Evolutionary conservation across 192 early-diverging fungal species (phyloP).

Genomic region (Coemansia sp.): DNA sequence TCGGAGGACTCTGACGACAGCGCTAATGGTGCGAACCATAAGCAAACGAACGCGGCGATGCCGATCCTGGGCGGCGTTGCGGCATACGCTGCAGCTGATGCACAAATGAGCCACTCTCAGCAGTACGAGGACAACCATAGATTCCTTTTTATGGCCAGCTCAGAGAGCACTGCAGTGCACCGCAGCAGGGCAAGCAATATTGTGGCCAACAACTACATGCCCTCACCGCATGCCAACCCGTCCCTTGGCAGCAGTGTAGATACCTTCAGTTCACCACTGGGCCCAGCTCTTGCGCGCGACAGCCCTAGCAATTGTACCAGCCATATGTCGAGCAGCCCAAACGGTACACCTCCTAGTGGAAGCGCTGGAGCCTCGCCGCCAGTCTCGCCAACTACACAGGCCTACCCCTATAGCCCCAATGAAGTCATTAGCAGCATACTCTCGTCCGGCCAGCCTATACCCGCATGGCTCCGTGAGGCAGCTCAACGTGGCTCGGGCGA

Average conservation of each 20-base stretch:
- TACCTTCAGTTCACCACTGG: slow-evolving; percentile 4
- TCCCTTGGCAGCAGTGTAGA: slow-evolving; percentile 31
- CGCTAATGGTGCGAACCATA: slow-evolving; percentile 4
- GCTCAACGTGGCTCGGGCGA: slow-evolving; percentile 8
- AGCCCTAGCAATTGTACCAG: neutral
- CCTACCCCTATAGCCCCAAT: slow-evolving; percentile 24
- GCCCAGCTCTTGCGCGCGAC: neutral
- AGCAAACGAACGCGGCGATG: neutral
- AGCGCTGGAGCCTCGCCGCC: neutral
- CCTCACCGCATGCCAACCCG: slow-evolving; percentile 24
- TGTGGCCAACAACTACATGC: slow-evolving; percentile 38
- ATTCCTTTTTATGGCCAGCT: slow-evolving; percentile 6
- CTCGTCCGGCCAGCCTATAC: slow-evolving; percentile 52
- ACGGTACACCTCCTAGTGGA: neutral
- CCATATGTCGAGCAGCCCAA: neutral
- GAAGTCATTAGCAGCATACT: slow-evolving; percentile 56
- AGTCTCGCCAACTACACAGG: neutral
- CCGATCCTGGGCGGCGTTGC: neutral
- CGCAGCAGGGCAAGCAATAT: slow-evolving; percentile 17
- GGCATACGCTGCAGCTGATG: neutral
- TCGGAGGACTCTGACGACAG: neutral
- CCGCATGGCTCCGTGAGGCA: slow-evolving; percentile 54
- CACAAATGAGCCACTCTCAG: slow-evolving; percentile 12
- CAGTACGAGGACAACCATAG: slow-evolving; percentile 18
- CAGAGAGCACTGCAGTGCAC: slow-evolving; percentile 10